Conservation (phyloP, 768 basidiomycete species). For the Kockovaella imperatae region DNA sequence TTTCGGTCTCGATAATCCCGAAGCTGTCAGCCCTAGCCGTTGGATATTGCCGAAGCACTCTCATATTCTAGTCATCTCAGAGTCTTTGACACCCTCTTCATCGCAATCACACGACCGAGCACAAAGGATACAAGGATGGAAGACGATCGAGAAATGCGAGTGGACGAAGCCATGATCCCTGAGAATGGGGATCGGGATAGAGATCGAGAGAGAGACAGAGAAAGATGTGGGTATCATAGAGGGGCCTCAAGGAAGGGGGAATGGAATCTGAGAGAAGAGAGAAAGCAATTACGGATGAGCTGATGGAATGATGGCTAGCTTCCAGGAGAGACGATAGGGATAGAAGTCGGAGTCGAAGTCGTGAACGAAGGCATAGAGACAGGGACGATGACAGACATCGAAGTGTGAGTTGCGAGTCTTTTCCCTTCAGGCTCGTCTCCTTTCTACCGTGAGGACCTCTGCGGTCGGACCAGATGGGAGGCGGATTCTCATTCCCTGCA, state of each 20-base stretch:
- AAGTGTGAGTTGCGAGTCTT: constrained; percentile 55
- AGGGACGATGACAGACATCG: constrained; percentile 44
- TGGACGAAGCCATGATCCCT: constrained; percentile 30
- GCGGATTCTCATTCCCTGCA: background rate
- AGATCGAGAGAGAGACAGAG: constrained; percentile 6
- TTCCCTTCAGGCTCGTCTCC: background rate
- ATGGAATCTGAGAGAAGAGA: background rate
- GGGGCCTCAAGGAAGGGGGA: background rate
- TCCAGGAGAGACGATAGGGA: constrained; percentile 24
- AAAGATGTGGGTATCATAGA: background rate
- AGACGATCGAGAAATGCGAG: constrained; percentile 40
- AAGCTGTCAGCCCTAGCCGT: no score
- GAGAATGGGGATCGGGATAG: constrained; percentile 15
- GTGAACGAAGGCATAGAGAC: constrained; percentile 33
- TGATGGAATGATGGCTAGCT: constrained; percentile 5
- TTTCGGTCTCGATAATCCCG: no score
- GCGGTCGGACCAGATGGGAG: constrained; percentile 2
- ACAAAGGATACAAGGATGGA: no score
- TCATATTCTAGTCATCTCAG: no score
- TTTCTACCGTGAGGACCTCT: constrained; percentile 10
- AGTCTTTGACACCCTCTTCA: no score
- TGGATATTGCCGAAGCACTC: no score
- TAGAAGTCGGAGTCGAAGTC: constrained; percentile 28
- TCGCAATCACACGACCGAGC: no score
- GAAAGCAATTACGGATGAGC: no score